Percentiles rank a stretch among this genome's conserved stretches.
Evolutionary conservation across 2,329 filamentous ascomycete genomes (phyloP).

Genomic region (Sporothrix mexicana): DNA sequence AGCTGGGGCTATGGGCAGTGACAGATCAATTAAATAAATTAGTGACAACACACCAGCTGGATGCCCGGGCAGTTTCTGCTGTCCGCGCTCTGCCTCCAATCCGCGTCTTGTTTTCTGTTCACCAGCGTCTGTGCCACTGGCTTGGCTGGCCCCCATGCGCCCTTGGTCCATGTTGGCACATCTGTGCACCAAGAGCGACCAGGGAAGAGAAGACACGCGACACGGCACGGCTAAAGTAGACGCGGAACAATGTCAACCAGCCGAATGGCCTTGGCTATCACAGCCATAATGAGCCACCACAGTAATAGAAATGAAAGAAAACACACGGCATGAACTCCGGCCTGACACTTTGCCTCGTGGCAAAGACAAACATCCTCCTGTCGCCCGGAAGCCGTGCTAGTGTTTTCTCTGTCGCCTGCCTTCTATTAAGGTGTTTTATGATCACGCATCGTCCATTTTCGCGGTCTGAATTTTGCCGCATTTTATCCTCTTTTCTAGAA

Average conservation of each 20-base stretch:
- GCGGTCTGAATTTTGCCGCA: neutral
- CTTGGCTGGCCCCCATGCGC: too few relatives aligned
- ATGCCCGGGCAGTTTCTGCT: too few relatives aligned
- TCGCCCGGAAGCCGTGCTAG: neutral
- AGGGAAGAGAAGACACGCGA: conserved; percentile 23
- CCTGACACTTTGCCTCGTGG: neutral
- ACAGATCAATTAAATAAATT: neutral
- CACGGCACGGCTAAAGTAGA: conserved; percentile 21
- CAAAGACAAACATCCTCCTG: conserved; percentile 1
- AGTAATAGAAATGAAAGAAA: neutral
- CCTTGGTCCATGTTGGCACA: neutral
- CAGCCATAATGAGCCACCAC: too few relatives aligned
- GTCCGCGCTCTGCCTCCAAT: too few relatives aligned
- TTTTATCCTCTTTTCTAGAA: neutral
- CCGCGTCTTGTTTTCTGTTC: too few relatives aligned
- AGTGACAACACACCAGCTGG: neutral
- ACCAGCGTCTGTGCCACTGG: too few relatives aligned
- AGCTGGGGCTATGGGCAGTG: neutral
- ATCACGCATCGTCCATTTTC: too few relatives aligned
- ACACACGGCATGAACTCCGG: conserved; percentile 8
- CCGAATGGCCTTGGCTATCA: neutral
- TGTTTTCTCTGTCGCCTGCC: neutral
- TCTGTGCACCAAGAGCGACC: neutral
- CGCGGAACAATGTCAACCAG: neutral
- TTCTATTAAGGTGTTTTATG: neutral